These are phyloP conservation scores for Syzygium oleosum DNA, from an alignment of 345 rosid genomes.

Conservation along the genomic window DNA sequence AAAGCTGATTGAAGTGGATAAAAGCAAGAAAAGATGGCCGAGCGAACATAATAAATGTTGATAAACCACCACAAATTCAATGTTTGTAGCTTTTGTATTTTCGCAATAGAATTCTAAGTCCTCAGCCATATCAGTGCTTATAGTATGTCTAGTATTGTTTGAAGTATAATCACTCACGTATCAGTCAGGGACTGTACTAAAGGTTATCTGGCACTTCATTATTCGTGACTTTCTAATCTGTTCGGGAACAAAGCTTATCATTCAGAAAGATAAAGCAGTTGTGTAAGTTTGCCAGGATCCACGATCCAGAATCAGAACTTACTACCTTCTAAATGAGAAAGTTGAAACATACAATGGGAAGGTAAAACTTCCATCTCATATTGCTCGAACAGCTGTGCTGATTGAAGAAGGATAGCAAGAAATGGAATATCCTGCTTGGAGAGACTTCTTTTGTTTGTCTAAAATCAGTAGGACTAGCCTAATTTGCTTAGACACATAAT, in stretches of 20 bases:
- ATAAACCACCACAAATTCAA: not conserved
- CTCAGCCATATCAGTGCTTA: not conserved
- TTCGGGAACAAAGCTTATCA: not conserved
- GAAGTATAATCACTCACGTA: not conserved
- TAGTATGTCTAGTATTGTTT: not conserved
- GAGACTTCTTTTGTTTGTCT: not conserved
- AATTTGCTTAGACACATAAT: not conserved
- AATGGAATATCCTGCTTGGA: not conserved
- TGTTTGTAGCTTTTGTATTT: not conserved
- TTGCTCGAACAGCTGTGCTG: not conserved
- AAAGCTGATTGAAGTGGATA: not conserved
- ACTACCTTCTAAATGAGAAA: not conserved
- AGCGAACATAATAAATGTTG: not conserved
- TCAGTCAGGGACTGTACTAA: not conserved
- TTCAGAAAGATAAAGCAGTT: not conserved
- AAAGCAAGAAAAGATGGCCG: not conserved
- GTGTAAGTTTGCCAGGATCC: not conserved
- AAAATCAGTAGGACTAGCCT: not conserved
- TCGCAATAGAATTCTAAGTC: not conserved
- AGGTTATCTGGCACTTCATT: not conserved
- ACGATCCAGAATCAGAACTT: not conserved
- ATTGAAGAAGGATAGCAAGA: not conserved
- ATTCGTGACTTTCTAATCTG: not conserved
- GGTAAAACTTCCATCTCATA: not conserved
- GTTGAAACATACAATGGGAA: not conserved